Evolutionary conservation across 345 rosid genomes (phyloP), one percentile per base, ranked within the genome.

Genomic region (Murraya paniculata): DNA sequence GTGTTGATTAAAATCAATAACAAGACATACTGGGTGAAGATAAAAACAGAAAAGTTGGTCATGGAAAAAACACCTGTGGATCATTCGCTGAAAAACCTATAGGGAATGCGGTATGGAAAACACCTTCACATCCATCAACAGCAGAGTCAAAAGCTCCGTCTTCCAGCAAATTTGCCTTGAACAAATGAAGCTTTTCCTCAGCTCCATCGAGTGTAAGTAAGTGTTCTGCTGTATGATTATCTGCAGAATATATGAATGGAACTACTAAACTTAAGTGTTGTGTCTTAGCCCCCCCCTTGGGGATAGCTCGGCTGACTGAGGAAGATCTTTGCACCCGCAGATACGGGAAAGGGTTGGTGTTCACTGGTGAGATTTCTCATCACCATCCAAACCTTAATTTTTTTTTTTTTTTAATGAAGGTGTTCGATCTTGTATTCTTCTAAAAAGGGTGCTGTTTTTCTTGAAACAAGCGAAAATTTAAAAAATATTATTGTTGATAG

Each of bases 91-190:
- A 76, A 22, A 57, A 3, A 14, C 55, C 19, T 53, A 65, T 48
- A 64, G 87, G 89, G n/a, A 80, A 82, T 2, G 85, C 89, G 4
- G 77, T 81, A n/a, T 82, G 89, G 76, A 81, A 82, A 68, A 84
- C 86, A 1, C 83, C 82, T 0, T 72, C 56, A 68, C 86, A 84
- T 27, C 82, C 89, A 27, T 82, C 83, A 64, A 84, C 73, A 5
- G 56, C 78, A 13, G 81, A 56, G 72, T 73, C 86, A 31, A 87
- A 84, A 22, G 84, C 74, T 45, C 86, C 86, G 73, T 82, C 83
- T 9, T 84, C 85, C 71, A 74, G 41, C 57, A 84, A 78, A 45
- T 74, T 77, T 2, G 84, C 84, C 69, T 79, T 79, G 74, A 80
- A 74, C 24, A 86, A 77, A 53, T 79, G 80, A 35, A 86, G 84